These are phyloP conservation scores for Logfia minima DNA, from an alignment of 129 eudicot genomes.

Conservation along the genomic window DNA sequence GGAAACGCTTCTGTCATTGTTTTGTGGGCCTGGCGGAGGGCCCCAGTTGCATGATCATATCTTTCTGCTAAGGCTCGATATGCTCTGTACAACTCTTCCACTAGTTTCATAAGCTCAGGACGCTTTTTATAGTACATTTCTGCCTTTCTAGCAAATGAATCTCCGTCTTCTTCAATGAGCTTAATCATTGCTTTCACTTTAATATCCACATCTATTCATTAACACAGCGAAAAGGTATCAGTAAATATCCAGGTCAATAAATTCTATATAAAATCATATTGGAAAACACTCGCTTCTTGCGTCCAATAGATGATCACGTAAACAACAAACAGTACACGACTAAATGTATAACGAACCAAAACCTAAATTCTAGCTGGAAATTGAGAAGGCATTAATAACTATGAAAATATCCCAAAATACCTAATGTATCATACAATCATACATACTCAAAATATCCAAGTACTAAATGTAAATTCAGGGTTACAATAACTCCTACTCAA, in stretches of 20 bases:
- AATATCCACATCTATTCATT: constrained; percentile 65
- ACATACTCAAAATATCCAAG: not conserved
- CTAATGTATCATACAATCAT: not conserved
- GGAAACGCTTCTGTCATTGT: constrained; percentile 90
- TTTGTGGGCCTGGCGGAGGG: constrained; percentile 87
- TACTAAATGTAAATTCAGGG: not conserved
- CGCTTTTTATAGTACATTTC: constrained; percentile 95
- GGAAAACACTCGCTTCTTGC: not conserved
- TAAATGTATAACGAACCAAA: not conserved
- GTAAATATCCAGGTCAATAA: not conserved
- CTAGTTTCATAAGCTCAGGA: constrained; percentile 91
- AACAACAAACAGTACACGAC: not conserved
- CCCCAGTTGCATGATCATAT: constrained; percentile 97
- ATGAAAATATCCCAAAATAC: not conserved
- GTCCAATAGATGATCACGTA: not conserved
- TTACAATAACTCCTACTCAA: constrained; percentile 6
- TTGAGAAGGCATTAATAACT: constrained; percentile 4
- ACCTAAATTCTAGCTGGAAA: constrained; percentile 1
- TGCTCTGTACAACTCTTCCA: constrained; percentile 90
- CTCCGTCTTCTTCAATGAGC: constrained; percentile 93
- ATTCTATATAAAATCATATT: not conserved
- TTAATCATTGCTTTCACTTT: constrained; percentile 88
- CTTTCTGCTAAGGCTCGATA: constrained; percentile 94
- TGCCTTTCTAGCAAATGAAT: constrained; percentile 90
- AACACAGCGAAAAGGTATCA: not conserved